These are phyloP conservation scores for Fusarium begoniae DNA, from an alignment of 2,329 filamentous ascomycete species.

Conservation along the genomic window DNA sequence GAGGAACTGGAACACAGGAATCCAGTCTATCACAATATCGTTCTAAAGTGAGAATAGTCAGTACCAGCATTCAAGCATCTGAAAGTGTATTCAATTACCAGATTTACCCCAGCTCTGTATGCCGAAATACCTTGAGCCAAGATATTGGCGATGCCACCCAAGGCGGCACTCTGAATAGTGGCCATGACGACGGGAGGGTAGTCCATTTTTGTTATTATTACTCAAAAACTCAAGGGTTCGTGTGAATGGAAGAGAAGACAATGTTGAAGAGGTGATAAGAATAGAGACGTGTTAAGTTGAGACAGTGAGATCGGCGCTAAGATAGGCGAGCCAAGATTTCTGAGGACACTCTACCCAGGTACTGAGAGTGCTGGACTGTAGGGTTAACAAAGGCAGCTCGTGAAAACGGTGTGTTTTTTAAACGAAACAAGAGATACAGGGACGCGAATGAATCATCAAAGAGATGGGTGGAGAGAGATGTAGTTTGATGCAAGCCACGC, in stretches of 20 bases:
- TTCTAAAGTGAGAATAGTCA: conserved; percentile 52
- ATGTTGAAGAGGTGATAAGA: background rate
- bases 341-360: background rate
- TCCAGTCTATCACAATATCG: conserved; percentile 69
- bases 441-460: background rate
- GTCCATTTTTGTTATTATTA: conserved; percentile 35
- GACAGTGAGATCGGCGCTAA: conserved; percentile 25
- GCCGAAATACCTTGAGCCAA: conserved; percentile 76
- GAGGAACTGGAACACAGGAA: conserved; percentile 79
- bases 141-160: conserved; percentile 75
- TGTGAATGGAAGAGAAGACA: background rate
- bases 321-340: conserved; percentile 18
- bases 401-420: background rate
- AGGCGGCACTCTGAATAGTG: conserved; percentile 71
- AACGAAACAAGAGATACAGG: background rate
- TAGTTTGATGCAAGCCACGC: background rate
- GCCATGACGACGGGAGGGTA: conserved; percentile 64
- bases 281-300: conserved; percentile 19
- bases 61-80: background rate
- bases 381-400: background rate
- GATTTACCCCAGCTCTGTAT: conserved; percentile 66
- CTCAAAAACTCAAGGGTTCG: too few species aligned
- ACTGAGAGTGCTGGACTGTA: background rate
- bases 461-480: background rate
- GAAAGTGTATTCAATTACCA: background rate